These are phyloP conservation scores for Cercospora zeae-maydis DNA, from an alignment of 2,329 filamentous ascomycete genomes.

Conservation along the genomic window DNA sequence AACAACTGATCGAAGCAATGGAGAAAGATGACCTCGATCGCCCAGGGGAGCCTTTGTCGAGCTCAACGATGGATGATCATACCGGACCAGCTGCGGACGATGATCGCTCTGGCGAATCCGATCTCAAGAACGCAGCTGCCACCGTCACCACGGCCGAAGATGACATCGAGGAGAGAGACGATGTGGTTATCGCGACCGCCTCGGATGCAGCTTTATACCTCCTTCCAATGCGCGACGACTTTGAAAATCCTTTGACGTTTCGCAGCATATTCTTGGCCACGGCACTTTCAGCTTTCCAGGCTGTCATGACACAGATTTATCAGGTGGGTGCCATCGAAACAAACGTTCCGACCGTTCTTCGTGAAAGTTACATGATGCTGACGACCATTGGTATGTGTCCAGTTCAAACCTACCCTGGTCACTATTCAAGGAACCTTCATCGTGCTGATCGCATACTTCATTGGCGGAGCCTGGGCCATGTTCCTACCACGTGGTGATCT, in stretches of 20 bases:
- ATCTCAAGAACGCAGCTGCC: background rate
- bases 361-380: background rate
- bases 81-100: background rate
- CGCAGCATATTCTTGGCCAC: slow-evolving; percentile 52
- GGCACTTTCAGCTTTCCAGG: slow-evolving; percentile 51
- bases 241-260: slow-evolving; percentile 52
- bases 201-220: slow-evolving; percentile 50
- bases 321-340: slow-evolving; percentile 34
- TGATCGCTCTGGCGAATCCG: background rate
- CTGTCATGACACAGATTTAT: slow-evolving; percentile 57
- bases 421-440: slow-evolving; percentile 55
- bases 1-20: background rate
- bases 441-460: slow-evolving; percentile 56
- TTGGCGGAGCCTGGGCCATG: slow-evolving; percentile 49
- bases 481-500: slow-evolving; percentile 53
- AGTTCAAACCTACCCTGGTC: slow-evolving; percentile 54
- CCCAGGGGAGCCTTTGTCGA: background rate
- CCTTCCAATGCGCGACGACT: slow-evolving; percentile 53
- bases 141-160: background rate
- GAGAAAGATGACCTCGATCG: background rate
- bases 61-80: background rate
- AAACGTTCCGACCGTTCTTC: background rate
- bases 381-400: background rate
- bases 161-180: background rate
- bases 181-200: slow-evolving; percentile 52